These are phyloP conservation scores for Tinospora cordifolia DNA, from an alignment of 164 flowering plant genomes.

Conservation along the genomic window DNA sequence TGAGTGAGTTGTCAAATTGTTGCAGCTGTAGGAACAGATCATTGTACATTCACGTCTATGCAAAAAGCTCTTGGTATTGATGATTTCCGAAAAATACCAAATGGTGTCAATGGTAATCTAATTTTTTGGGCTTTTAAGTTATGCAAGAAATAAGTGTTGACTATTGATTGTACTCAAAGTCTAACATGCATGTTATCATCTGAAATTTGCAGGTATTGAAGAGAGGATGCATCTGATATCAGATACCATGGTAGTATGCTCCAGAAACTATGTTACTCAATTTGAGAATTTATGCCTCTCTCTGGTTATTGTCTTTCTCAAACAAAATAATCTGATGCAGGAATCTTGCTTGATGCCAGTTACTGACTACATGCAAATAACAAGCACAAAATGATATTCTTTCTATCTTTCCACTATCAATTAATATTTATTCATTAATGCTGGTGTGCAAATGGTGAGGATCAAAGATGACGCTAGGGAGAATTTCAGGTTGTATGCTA, in stretches of 20 bases:
- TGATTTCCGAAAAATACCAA: conserved; percentile 94
- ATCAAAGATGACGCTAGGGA: no score
- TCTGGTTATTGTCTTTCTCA: neutral
- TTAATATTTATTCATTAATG: neutral
- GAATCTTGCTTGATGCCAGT: conserved; percentile 80
- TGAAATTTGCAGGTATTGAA: conserved; percentile 59
- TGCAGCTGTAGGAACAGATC: conserved; percentile 96
- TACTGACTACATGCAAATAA: conserved; percentile 74
- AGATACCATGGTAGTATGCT: conserved; percentile 87
- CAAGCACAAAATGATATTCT: conserved; percentile 79
- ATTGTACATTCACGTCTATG: conserved; percentile 80
- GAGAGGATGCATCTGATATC: conserved; percentile 96
- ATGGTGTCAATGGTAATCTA: conserved; percentile 93
- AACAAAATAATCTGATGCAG: conserved; percentile 28
- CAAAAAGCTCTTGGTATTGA: conserved; percentile 87
- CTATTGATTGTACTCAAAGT: conserved; percentile 1
- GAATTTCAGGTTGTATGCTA: no score
- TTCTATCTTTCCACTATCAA: neutral
- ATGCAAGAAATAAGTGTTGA: neutral
- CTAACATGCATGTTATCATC: conserved; percentile 1
- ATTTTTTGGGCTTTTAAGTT: neutral
- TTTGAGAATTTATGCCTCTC: conserved; percentile 2
- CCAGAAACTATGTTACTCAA: conserved; percentile 1
- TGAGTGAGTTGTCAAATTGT: neutral
- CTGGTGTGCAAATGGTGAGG: neutral